Conservation (phyloP, 148 eudicot species). For the Chenopodium quinoa region DNA sequence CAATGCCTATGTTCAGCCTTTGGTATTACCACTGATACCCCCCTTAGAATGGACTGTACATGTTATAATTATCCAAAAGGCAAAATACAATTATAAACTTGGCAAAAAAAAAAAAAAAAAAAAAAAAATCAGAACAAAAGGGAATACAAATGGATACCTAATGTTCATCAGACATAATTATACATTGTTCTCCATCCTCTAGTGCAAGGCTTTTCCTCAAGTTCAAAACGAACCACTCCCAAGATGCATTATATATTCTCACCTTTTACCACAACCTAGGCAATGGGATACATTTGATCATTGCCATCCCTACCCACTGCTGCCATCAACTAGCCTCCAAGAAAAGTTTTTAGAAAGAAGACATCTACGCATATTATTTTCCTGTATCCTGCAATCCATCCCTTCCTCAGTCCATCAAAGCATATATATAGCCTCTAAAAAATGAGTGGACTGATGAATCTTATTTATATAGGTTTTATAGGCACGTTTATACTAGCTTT, state of each 20-base stretch:
- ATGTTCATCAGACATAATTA: neutral
- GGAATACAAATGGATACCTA: neutral
- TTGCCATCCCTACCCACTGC: slow-evolving; percentile 9
- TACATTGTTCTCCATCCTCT: neutral
- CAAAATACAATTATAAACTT: too few species aligned
- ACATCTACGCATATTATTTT: neutral
- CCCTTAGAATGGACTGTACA: neutral
- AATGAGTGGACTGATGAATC: neutral
- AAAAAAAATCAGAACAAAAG: neutral
- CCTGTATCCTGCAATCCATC: neutral
- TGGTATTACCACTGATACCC: neutral
- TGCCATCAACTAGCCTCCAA: neutral
- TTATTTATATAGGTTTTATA: too few species aligned
- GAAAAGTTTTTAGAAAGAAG: neutral
- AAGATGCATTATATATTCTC: neutral
- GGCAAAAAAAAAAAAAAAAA: neutral
- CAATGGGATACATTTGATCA: neutral
- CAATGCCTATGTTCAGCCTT: neutral
- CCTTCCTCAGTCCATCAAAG: neutral
- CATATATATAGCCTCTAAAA: slow-evolving; percentile 7
- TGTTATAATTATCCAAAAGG: neutral
- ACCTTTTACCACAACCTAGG: slow-evolving; percentile 5
- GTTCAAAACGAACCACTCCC: neutral
- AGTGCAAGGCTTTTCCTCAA: neutral
- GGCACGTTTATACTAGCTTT: too few species aligned